Evolutionary conservation across 1,284 basidiomycete species (phyloP).

Genomic region (Malassezia slooffiae): DNA sequence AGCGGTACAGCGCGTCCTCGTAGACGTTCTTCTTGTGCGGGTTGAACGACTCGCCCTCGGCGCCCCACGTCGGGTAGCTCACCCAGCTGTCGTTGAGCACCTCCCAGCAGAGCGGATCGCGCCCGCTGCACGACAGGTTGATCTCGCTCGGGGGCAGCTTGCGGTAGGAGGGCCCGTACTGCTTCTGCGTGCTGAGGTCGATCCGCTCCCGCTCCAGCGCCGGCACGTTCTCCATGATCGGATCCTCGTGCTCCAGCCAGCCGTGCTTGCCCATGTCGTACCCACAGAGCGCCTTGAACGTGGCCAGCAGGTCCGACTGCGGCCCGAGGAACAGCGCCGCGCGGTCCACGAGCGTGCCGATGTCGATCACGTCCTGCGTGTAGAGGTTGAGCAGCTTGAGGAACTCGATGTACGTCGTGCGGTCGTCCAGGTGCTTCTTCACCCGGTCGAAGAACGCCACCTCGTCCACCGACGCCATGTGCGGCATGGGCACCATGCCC

Average conservation of each 20-base stretch:
- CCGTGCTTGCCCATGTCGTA: slow-evolving; percentile 60
- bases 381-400: slow-evolving; percentile 89
- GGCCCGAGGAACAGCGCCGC: slow-evolving; percentile 68
- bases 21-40: slow-evolving; percentile 94
- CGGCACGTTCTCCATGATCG: slow-evolving; percentile 48
- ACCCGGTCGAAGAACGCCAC: slow-evolving; percentile 87
- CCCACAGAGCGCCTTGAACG: slow-evolving; percentile 78
- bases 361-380: slow-evolving; percentile 80
- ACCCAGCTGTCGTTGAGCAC: slow-evolving; percentile 65
- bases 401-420: slow-evolving; percentile 88
- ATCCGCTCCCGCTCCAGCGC: slow-evolving; percentile 42
- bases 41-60: slow-evolving; percentile 86
- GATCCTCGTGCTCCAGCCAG: slow-evolving; percentile 50
- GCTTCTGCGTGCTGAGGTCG: slow-evolving; percentile 44
- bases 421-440: slow-evolving; percentile 70
- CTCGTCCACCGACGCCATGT: slow-evolving; percentile 61
- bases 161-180: slow-evolving; percentile 79
- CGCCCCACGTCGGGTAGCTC: slow-evolving; percentile 91
- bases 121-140: slow-evolving; percentile 78
- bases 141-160: slow-evolving; percentile 76
- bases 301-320: slow-evolving; percentile 65
- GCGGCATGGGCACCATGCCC: slow-evolving; percentile 9
- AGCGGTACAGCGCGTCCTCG: slow-evolving; percentile 89
- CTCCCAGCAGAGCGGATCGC: slow-evolving; percentile 87
- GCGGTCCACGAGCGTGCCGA: slow-evolving; percentile 73